A percentile compares a stretch with the other conserved stretches of the same genome.
phyloP scores from a whole-genome alignment of 352 stramenopile genomes.

The Proteromonas lacertae region DNA sequence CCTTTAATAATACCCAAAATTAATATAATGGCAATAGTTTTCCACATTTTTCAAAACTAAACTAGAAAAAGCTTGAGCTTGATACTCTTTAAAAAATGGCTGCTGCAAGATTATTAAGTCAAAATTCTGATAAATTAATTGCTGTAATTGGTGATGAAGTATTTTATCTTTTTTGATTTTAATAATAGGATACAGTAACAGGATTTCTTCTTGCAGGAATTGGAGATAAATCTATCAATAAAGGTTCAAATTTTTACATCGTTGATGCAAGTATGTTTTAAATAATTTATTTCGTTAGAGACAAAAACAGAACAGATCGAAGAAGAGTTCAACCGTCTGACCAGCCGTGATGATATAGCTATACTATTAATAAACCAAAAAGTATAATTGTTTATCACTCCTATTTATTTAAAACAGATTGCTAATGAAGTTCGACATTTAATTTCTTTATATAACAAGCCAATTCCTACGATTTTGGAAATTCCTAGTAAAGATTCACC shows the following conservation, averaged over 20 bases:
- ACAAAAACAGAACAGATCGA: constrained; percentile 50
- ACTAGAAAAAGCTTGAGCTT: too few relatives aligned
- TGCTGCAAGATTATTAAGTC: too few relatives aligned
- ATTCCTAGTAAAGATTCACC: constrained; percentile 74
- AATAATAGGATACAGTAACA: constrained; percentile 69
- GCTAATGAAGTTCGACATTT: constrained; percentile 87
- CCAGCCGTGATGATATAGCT: constrained; percentile 65
- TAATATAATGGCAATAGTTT: too few relatives aligned
- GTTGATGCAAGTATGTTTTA: background rate
- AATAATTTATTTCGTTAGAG: constrained; percentile 15
- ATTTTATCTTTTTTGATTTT: background rate
- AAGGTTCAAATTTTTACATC: constrained; percentile 16
- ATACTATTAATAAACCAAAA: constrained; percentile 98
- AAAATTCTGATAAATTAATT: background rate
- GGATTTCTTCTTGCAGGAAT: constrained; percentile 82
- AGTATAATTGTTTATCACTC: constrained; percentile 12
- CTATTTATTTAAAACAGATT: constrained; percentile 17
- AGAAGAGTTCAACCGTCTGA: constrained; percentile 55
- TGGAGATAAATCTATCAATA: constrained; percentile 62
- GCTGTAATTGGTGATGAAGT: constrained; percentile 1
- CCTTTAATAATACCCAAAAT: too few relatives aligned
- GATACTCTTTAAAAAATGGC: too few relatives aligned
- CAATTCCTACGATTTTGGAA: constrained; percentile 86
- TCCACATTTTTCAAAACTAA: too few relatives aligned
- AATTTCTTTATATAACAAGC: constrained; percentile 84